Percentiles rank a stretch among this genome's conserved stretches.
phyloP scores from a whole-genome alignment of 805 yeast species.

The Jamesozyma piceae region DNA sequence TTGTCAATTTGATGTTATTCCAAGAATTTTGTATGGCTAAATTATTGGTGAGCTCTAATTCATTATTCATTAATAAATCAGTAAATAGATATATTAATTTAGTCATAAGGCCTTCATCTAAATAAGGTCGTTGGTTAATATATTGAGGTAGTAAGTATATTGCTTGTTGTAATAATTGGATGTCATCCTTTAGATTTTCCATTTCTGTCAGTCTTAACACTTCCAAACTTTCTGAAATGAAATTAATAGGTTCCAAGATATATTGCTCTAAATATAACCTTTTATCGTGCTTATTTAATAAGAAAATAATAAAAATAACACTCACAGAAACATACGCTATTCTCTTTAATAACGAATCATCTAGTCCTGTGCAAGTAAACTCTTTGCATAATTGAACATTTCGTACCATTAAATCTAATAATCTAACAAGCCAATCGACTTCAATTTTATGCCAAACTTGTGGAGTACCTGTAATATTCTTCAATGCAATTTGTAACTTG shows the following conservation, averaged over 20 bases:
- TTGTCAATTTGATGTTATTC: slow-evolving; percentile 14
- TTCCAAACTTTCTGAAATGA: slow-evolving; percentile 29
- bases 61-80: slow-evolving; percentile 18
- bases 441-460: slow-evolving; percentile 8
- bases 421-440: slow-evolving; percentile 6
- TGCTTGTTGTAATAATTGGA: slow-evolving; percentile 13
- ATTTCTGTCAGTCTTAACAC: slow-evolving; percentile 22
- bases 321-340: slow-evolving; percentile 31
- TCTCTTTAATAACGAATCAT: slow-evolving; percentile 11
- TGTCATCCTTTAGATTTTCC: slow-evolving; percentile 4
- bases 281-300: slow-evolving; percentile 35
- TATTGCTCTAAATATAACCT: slow-evolving; percentile 39
- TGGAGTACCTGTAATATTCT: slow-evolving; percentile 13
- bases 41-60: slow-evolving; percentile 7
- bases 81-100: slow-evolving; percentile 45
- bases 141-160: slow-evolving; percentile 17
- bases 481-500: slow-evolving; percentile 12
- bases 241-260: slow-evolving; percentile 34
- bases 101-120: slow-evolving; percentile 48
- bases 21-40: slow-evolving; percentile 12
- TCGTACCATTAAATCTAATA: slow-evolving; percentile 14
- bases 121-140: slow-evolving; percentile 14
- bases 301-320: slow-evolving; percentile 35
- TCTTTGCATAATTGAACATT: slow-evolving; percentile 13
- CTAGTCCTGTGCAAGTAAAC: not conserved